Base-by-base conservation (phyloP, 352 stramenopile genomes). In the Phytophthora pseudosyringae region DNA sequence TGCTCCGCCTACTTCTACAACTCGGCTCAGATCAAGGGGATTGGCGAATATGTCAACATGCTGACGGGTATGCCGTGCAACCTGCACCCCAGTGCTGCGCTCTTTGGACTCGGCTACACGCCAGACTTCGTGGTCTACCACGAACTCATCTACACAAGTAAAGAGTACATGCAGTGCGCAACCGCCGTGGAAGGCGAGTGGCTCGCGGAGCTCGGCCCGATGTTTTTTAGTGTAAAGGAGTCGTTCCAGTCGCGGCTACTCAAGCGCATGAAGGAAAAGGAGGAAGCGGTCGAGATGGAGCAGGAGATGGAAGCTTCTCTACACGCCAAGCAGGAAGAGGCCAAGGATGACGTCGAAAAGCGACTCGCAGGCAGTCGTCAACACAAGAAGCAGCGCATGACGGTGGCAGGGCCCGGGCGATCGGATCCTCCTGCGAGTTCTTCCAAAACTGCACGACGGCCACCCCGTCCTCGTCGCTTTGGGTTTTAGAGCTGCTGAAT, bases 1-100 rank as follows among this genome's bases (percentile, higher is more conserved):
- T 99, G 98, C 78, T 99, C 97, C 16, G 97, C 97, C 11, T 99
- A 99, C 77, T 99, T 99, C 66, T 99, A 99, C 93, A 99, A 99
- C 67, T 97, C 91, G 45, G 97, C 97, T 10, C 97, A 99, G 67
- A 98, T 99, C 73, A 99, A 99, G 80, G 97, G 97, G 16, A 99
- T 99, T 56, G 97, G 97, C 26, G 97, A 99, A 75, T 99, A 99
- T 75, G 96, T 99, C n/a, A 99, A 99, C 76, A 98, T 99, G 93
- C 78, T 99, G 16, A 99, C 93, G 32, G 97, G 97, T 13, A 99
- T 99, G 78, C 97, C 97, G 39, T 98, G 92, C 67, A 89, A 98
- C 32, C 69, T 99, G 18, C 98, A 99, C 75, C 97, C 97, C 9
- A 98, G 92, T 43, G 98, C 92, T 29, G 96, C 97, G n/a, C 71